Base-by-base conservation (phyloP, 2,329 filamentous ascomycete species). In the Cytospora leucostoma region DNA sequence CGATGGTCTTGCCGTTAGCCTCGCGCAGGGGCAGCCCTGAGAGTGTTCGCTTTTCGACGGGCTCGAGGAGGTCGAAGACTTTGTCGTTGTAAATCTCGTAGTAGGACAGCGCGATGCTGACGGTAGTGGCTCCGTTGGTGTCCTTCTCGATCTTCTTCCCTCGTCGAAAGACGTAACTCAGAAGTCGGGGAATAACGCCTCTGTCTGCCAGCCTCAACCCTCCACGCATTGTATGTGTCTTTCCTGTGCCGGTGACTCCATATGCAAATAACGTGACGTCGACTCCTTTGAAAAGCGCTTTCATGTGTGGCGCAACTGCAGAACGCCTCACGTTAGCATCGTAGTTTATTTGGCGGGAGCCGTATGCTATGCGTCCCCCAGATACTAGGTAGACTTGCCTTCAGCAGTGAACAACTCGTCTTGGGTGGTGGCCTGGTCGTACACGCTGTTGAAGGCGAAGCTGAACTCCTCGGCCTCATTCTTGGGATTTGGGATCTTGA, bases 71-170 rank as follows among this genome's bases (percentile, higher is more conserved):
- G 74, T 97, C 93, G 71, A 89, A 97, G 21, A 97, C 93, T 74
- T 94, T 94, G 79, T 97, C 93, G 75, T 96, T 97, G 78, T 97
- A 97, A 68, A 97, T 97, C 75, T 97, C 93, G 78, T 96, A 97
- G 78, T 97, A 97, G 34, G 91, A 93, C 71, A 97, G 83, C 13
- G 86, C 82, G 17, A 97, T 91, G 10, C 86, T 80, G 27, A 96
- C 91, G 2, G 79, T 82, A 0, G 88, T 93, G 58, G 86, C 80
- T 12, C 88, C 91, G 5, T 82, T 80, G 2, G 88, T 84, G 71
- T 96, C 93, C 76, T 94, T 95, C 68, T 86, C 84, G 19, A 95
- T 88, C 80, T 96, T 96, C 76, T 92, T 91, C 67, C 89, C 89
- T 65, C 92, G 84, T 55, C 94, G 86, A 74, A 94, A 98, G 63